phyloP scores from a whole-genome alignment of 345 rosid species.

The Dimocarpus longan region DNA sequence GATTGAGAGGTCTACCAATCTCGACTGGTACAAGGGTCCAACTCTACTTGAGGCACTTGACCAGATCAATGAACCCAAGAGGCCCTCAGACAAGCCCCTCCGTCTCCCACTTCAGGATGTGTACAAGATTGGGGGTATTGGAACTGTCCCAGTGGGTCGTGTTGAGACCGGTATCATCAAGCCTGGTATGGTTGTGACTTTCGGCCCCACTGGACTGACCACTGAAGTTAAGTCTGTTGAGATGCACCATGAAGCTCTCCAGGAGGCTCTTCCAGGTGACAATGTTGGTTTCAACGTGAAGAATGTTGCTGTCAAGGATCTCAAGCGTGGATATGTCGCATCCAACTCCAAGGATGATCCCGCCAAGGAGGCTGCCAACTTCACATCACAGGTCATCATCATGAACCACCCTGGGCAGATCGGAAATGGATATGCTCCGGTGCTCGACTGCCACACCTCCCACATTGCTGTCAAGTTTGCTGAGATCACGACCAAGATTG shows the following conservation, averaged over 20 bases:
- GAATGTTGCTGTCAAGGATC: conserved; percentile 46
- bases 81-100: conserved; percentile 33
- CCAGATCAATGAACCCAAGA: conserved; percentile 42
- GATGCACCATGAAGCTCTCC: conserved; percentile 43
- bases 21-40: conserved; percentile 55
- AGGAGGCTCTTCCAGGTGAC: conserved; percentile 40
- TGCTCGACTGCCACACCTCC: conserved; percentile 59
- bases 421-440: conserved; percentile 60
- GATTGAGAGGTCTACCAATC: conserved; percentile 56
- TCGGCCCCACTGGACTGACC: conserved; percentile 35
- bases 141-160: conserved; percentile 39
- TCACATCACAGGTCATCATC: conserved; percentile 59
- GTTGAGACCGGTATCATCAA: conserved; percentile 36
- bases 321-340: conserved; percentile 44
- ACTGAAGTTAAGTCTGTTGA: conserved; percentile 40
- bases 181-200: conserved; percentile 36
- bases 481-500: conserved; percentile 65
- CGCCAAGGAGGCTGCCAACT: conserved; percentile 43
- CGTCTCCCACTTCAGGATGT: conserved; percentile 35
- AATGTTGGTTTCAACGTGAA: conserved; percentile 46
- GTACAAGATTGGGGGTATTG: conserved; percentile 41
- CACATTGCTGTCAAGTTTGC: conserved; percentile 65
- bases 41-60: conserved; percentile 51
- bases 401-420: conserved; percentile 73
- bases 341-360: conserved; percentile 53